A percentile compares a stretch with the other conserved stretches of the same genome.
These are phyloP conservation scores for Candida odintsovae DNA, from an alignment of 805 yeast species.

Conservation along the genomic window DNA sequence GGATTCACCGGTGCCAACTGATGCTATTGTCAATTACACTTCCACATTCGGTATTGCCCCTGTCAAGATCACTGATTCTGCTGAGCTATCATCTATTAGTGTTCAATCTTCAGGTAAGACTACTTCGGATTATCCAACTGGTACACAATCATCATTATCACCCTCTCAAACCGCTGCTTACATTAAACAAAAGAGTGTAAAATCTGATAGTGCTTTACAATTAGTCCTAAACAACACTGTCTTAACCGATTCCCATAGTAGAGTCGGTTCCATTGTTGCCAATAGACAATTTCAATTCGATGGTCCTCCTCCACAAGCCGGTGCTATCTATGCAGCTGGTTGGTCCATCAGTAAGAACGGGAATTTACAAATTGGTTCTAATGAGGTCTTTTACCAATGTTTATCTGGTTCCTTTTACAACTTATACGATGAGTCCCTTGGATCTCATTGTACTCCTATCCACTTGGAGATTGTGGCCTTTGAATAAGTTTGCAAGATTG, in stretches of 20 bases:
- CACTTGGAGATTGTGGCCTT: slow-evolving; percentile 53
- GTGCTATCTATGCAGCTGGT: slow-evolving; percentile 65
- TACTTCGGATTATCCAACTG: slow-evolving; percentile 18
- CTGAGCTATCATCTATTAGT: slow-evolving; percentile 17
- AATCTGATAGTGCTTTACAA: slow-evolving; percentile 2
- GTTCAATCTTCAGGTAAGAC: slow-evolving; percentile 26
- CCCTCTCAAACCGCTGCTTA: slow-evolving; percentile 3
- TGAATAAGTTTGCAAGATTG: too few relatives aligned
- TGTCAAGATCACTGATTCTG: slow-evolving; percentile 16
- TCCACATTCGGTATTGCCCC: slow-evolving; percentile 41
- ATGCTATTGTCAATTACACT: slow-evolving; percentile 28
- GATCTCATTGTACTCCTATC: slow-evolving; percentile 58
- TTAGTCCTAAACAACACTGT: slow-evolving; percentile 4
- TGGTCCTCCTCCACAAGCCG: slow-evolving; percentile 83
- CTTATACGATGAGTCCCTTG: slow-evolving; percentile 61
- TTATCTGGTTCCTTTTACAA: slow-evolving; percentile 73
- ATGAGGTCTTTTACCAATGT: slow-evolving; percentile 65
- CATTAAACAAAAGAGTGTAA: slow-evolving; percentile 1
- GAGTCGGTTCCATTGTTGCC: slow-evolving; percentile 16
- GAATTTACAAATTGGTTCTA: slow-evolving; percentile 56
- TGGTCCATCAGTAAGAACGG: slow-evolving; percentile 53
- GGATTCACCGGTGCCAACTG: slow-evolving; percentile 37
- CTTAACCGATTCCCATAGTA: slow-evolving; percentile 7
- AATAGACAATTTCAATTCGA: slow-evolving; percentile 67
- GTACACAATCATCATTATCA: slow-evolving; percentile 2